Evolutionary conservation across 1,284 basidiomycete genomes (phyloP).

Genomic region (Xerocomus amazonicus): DNA sequence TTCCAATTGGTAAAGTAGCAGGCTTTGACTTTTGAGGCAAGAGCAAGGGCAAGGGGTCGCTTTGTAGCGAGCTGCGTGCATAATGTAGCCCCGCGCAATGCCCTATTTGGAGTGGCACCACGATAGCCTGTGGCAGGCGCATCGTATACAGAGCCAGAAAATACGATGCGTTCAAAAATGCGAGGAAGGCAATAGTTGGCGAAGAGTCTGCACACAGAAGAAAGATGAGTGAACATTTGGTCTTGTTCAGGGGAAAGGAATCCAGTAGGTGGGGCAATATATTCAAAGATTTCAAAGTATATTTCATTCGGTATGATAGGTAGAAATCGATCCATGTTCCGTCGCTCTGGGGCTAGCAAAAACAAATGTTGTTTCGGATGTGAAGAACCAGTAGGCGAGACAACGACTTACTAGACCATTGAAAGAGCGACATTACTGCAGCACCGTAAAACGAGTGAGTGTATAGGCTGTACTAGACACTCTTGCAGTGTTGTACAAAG

Average conservation of each 20-base stretch:
- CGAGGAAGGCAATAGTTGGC: constrained; percentile 35
- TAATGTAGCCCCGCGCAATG: neutral
- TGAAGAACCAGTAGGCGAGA: no score
- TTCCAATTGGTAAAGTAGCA: constrained; percentile 12
- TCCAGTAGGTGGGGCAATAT: constrained; percentile 9
- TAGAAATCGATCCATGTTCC: neutral
- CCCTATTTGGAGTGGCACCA: neutral
- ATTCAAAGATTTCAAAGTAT: constrained; percentile 37
- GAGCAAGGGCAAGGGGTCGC: constrained; percentile 16
- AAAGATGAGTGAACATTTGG: constrained; percentile 30
- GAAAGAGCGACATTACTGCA: no score
- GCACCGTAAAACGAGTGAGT: no score
- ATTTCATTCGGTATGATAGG: constrained; percentile 34
- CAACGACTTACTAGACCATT: no score
- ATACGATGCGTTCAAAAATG: constrained; percentile 33
- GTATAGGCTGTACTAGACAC: no score
- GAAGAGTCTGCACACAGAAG: constrained; percentile 44
- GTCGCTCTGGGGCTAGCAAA: constrained; percentile 25
- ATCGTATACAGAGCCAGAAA: constrained; percentile 16
- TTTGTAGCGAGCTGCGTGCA: constrained; percentile 15
- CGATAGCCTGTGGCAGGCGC: neutral
- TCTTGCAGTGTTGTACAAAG: no score
- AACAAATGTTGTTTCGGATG: no score
- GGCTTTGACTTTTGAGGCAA: constrained; percentile 11
- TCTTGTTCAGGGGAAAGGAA: constrained; percentile 9